These are phyloP conservation scores for Akebia trifoliata DNA, from an alignment of 164 flowering plant species.

Conservation along the genomic window DNA sequence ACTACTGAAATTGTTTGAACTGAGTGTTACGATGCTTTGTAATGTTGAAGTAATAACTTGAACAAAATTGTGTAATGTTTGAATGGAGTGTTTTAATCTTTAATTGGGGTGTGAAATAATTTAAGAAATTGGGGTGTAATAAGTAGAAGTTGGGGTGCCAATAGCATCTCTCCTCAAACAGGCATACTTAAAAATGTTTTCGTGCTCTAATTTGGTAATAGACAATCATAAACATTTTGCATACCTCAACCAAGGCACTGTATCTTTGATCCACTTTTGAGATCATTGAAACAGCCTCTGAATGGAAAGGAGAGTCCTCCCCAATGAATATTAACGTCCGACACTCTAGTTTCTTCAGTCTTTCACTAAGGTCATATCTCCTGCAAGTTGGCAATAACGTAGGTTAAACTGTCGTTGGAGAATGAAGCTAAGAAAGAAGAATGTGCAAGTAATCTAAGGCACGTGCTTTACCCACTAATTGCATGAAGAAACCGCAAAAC, in stretches of 20 bases:
- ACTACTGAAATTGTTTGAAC: not conserved
- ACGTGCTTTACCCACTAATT: slow-evolving; percentile 49
- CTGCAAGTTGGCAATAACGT: slow-evolving; percentile 29
- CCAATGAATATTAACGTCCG: slow-evolving; percentile 86
- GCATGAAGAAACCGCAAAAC: slow-evolving; percentile 80
- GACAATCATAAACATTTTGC: not conserved
- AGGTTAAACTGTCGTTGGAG: not conserved
- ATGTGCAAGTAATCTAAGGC: too few relatives aligned
- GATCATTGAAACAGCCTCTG: slow-evolving; percentile 76
- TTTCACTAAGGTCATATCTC: slow-evolving; percentile 68
- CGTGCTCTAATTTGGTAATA: too few relatives aligned
- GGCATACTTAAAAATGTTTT: too few relatives aligned
- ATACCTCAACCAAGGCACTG: slow-evolving; percentile 91
- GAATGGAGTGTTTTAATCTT: too few relatives aligned
- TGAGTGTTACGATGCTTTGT: too few relatives aligned
- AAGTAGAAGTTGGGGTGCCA: too few relatives aligned
- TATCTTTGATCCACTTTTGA: slow-evolving; percentile 69
- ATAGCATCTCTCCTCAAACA: not conserved
- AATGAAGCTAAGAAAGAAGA: too few relatives aligned
- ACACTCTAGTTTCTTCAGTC: slow-evolving; percentile 66
- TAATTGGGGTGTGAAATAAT: too few relatives aligned
- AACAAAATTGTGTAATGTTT: too few relatives aligned
- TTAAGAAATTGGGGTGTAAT: too few relatives aligned
- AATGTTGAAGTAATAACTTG: too few relatives aligned
- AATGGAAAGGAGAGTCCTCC: slow-evolving; percentile 71